These are phyloP conservation scores for Colletotrichum sp. DNA, from an alignment of 2,329 filamentous ascomycete species.

Conservation along the genomic window DNA sequence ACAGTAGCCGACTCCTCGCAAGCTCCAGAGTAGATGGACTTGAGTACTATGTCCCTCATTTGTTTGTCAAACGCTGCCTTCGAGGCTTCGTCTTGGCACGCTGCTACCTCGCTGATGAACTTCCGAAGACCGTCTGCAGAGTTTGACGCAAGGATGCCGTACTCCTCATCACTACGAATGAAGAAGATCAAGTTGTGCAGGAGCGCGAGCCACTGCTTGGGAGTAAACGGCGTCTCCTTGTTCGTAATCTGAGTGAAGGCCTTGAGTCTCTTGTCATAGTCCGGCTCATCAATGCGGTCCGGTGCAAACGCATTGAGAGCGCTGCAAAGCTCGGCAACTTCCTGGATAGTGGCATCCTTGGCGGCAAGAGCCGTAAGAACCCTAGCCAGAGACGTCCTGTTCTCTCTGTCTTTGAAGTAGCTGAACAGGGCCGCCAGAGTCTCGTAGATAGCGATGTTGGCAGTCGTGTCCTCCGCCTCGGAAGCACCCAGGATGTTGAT, in stretches of 20 bases:
- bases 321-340: slow-evolving; percentile 73
- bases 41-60: slow-evolving; percentile 70
- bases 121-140: slow-evolving; percentile 81
- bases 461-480: slow-evolving; percentile 10
- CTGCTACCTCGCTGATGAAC: slow-evolving; percentile 71
- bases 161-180: slow-evolving; percentile 85
- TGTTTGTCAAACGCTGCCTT: slow-evolving; percentile 60
- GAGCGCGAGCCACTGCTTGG: slow-evolving; percentile 84
- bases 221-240: slow-evolving; percentile 63
- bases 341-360: slow-evolving; percentile 63
- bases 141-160: slow-evolving; percentile 80
- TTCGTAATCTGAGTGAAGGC: slow-evolving; percentile 78
- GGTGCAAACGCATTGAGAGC: slow-evolving; percentile 82
- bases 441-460: slow-evolving; percentile 63
- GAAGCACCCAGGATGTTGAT: slow-evolving; percentile 61
- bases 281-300: slow-evolving; percentile 79
- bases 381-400: slow-evolving; percentile 74
- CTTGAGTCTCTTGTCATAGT: slow-evolving; percentile 81
- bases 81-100: slow-evolving; percentile 42
- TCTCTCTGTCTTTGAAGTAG: slow-evolving; percentile 84
- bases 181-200: slow-evolving; percentile 90
- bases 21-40: slow-evolving; percentile 77
- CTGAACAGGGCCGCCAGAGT: slow-evolving; percentile 84
- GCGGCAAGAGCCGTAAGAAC: slow-evolving; percentile 75
- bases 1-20: slow-evolving; percentile 84